phyloP scores from a whole-genome alignment of 257 asterid genomes.

The Solanum clarkiae region DNA sequence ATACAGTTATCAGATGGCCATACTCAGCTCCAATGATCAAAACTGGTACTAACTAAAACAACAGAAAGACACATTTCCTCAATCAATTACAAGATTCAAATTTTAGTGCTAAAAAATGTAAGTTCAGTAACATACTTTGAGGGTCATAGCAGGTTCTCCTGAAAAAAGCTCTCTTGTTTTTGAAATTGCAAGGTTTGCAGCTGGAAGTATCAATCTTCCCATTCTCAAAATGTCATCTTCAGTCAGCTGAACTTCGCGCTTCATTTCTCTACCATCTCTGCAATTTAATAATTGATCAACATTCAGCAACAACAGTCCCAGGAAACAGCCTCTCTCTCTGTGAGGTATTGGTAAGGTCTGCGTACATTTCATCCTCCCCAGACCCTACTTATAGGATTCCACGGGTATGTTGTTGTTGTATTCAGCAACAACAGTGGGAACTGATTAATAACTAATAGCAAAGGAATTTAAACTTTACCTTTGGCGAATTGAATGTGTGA shows the following conservation, averaged over 20 bases:
- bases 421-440: not conserved
- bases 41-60: conserved; percentile 55
- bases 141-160: conserved; percentile 89
- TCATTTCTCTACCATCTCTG: conserved; percentile 33
- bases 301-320: not conserved
- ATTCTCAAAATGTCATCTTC: conserved; percentile 64
- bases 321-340: too few relatives aligned
- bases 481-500: conserved; percentile 55
- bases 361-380: too few relatives aligned
- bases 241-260: conserved; percentile 40
- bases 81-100: not conserved
- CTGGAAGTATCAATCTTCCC: conserved; percentile 62
- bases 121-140: conserved; percentile 32
- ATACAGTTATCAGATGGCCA: conserved; percentile 65
- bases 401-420: too few relatives aligned
- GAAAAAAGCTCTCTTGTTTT: conserved; percentile 58
- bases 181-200: conserved; percentile 56
- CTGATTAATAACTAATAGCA: not conserved
- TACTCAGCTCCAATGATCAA: conserved; percentile 78
- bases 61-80: not conserved
- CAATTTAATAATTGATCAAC: not conserved
- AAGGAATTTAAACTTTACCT: conserved; percentile 29
- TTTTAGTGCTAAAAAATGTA: not conserved
- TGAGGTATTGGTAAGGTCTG: too few relatives aligned
- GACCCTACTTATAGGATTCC: too few relatives aligned